Conservation (phyloP, 345 rosid genomes). For the Cardamine chenopodiifolia region DNA sequence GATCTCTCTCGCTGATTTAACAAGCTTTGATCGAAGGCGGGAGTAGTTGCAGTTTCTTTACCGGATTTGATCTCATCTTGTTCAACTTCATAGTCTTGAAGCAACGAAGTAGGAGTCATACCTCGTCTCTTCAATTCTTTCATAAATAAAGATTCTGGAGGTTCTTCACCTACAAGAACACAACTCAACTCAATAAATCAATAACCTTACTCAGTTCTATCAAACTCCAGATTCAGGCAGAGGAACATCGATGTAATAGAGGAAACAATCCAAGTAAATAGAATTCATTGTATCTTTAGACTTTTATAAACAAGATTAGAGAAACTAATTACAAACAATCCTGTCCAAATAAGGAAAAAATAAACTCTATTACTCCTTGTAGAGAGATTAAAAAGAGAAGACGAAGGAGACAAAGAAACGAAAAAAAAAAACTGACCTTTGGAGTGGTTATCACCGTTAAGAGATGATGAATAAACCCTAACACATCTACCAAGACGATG, state of each 20-base stretch:
- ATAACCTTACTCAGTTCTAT: not conserved
- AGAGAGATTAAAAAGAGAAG: not conserved
- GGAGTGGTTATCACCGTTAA: slow-evolving; percentile 57
- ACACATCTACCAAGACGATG: slow-evolving; percentile 30
- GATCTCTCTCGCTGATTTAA: slow-evolving; percentile 83
- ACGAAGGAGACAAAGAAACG: not conserved
- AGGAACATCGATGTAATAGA: not conserved
- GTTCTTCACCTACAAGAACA: slow-evolving; percentile 75
- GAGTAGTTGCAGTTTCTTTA: slow-evolving; percentile 64
- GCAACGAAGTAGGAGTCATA: slow-evolving; percentile 85
- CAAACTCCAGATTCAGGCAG: not conserved
- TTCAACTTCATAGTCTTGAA: slow-evolving; percentile 66
- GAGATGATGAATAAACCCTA: slow-evolving; percentile 54
- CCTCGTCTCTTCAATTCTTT: slow-evolving; percentile 93
- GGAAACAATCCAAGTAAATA: not conserved
- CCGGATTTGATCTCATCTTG: slow-evolving; percentile 55
- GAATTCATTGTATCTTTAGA: not conserved
- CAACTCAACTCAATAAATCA: slow-evolving; percentile 24
- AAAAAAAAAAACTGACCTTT: slow-evolving; percentile 54
- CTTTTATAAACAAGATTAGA: not conserved
- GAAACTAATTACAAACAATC: not conserved
- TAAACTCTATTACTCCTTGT: not conserved
- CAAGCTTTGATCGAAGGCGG: slow-evolving; percentile 61
- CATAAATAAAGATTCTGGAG: slow-evolving; percentile 91
- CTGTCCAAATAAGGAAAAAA: not conserved